Evolutionary conservation across 2,329 filamentous ascomycete species (phyloP).

Genomic region (Aureobasidium lini): DNA sequence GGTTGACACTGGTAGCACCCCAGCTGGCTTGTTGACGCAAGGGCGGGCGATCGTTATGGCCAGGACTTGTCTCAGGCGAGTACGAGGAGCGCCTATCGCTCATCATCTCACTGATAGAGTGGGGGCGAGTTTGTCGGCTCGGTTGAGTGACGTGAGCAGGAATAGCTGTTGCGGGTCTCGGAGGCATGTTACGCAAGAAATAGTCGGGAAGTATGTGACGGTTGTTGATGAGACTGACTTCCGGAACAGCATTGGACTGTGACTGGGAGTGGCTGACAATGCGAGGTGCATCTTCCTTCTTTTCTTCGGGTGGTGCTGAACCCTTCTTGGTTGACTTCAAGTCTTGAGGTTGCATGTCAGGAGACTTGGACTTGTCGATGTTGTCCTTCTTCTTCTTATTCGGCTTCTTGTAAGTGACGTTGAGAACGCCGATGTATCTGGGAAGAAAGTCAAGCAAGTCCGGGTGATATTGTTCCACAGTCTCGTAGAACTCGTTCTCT

Average conservation of each 20-base stretch:
- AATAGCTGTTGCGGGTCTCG: conserved; percentile 24
- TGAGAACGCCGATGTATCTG: conserved; percentile 93
- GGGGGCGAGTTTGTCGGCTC: conserved; percentile 9
- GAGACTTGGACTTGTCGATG: conserved; percentile 10
- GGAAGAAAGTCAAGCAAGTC: conserved; percentile 86
- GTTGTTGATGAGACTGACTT: conserved; percentile 91
- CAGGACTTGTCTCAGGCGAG: conserved; percentile 20
- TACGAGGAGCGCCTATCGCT: neutral
- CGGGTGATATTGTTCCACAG: conserved; percentile 82
- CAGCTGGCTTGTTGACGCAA: conserved; percentile 54
- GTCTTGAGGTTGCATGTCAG: neutral
- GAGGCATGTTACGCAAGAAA: conserved; percentile 58
- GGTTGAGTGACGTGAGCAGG: conserved; percentile 1
- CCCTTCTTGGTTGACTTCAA: conserved; percentile 9
- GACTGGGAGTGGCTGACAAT: conserved; percentile 72
- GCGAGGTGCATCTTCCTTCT: conserved; percentile 34
- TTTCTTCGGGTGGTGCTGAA: neutral
- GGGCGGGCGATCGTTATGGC: conserved; percentile 28
- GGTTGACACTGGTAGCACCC: conserved; percentile 89
- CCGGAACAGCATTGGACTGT: conserved; percentile 64
- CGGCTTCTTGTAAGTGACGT: conserved; percentile 90
- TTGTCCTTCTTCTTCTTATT: conserved; percentile 39
- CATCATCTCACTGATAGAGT: conserved; percentile 14
- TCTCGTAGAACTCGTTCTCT: conserved; percentile 98
- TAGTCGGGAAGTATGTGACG: conserved; percentile 84